Evolutionary conservation across 2,329 filamentous ascomycete genomes (phyloP), one percentile per base, ranked within the genome.

Genomic region (Tolypocladium tundrense): DNA sequence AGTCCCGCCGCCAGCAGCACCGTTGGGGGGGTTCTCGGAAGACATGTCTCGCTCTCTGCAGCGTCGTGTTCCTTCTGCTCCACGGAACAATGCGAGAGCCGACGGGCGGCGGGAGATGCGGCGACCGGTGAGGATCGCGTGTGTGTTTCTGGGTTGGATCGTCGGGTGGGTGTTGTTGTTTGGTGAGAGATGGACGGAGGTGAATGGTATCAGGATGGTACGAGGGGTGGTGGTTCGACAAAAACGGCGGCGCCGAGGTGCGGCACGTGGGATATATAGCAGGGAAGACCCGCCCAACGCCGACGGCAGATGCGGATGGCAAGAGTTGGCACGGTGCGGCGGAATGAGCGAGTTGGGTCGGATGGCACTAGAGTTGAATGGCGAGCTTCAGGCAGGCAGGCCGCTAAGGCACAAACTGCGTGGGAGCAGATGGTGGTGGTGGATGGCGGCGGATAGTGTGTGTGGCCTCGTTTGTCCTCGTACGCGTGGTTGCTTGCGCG

Each of bases 11-110:
- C 63, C 63, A 62, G 66, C 66, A 61, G 62, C 63, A 62, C 66
- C 69, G 60, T 69, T 71, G 62, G 65, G 68, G 59, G 63, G 60
- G 61, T 64, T 72, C 64, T 74, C 72, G 57, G 70, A 67, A 60
- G 70, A 69, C 68, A 73, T 72, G 60, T n/a, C 41, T 35, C 10
- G 40, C 10, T 45, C 14, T 35, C 56, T 63, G 63, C 60, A 24
- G 40, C 19, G 48, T 52, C 31, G 10, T 37, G 48, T 51, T 51
- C 16, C 48, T 33, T 21, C 8, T 35, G 10, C 10, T 4, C 13
- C 16, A 7, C 27, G n/a, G 14, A 21, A 21, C 2, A 31, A 52
- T 37, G 31, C 21, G 31, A 1, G 31, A 9, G 31, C 7, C 4
- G 48, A 21, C 19, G 3, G 48, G 31, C 31, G 48, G 31, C 3